Percentiles rank a stretch among this genome's conserved stretches.
phyloP scores from a whole-genome alignment of 2,329 filamentous ascomycete species.

The Seiridium unicorne region DNA sequence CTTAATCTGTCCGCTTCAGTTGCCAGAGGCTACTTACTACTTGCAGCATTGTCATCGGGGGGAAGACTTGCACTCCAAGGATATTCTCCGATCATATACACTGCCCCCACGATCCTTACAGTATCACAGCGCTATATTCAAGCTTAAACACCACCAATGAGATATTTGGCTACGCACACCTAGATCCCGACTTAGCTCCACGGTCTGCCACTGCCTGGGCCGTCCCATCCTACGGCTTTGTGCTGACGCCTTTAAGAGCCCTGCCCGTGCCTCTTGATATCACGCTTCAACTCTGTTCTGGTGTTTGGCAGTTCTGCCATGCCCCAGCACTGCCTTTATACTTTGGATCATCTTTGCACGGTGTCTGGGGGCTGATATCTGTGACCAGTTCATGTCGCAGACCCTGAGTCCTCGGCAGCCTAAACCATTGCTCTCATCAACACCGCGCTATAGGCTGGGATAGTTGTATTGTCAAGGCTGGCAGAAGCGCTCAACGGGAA shows the following conservation, averaged over 20 bases:
- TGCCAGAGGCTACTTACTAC: background rate
- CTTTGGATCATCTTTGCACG: background rate
- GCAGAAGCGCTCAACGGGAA: conserved; percentile 1
- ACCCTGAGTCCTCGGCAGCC: background rate
- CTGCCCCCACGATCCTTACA: conserved; percentile 4
- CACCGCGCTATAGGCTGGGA: too few relatives aligned
- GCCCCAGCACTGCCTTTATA: background rate
- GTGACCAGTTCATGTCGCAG: background rate
- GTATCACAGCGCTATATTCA: background rate
- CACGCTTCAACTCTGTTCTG: background rate
- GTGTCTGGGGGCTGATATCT: background rate
- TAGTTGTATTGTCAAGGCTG: background rate
- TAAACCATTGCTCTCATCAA: background rate
- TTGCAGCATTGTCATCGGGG: background rate
- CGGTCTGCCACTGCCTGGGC: background rate
- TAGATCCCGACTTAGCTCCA: conserved; percentile 1
- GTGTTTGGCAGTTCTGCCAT: conserved; percentile 4
- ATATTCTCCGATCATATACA: conserved; percentile 1
- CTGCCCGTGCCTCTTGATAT: background rate
- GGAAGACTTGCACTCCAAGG: background rate
- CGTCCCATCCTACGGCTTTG: background rate
- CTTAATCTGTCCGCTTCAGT: background rate
- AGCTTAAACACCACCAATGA: conserved; percentile 10
- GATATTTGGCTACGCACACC: background rate
- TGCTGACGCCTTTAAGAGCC: background rate